A percentile compares a stretch with the other conserved stretches of the same genome.
Conservation (phyloP, 2,329 filamentous ascomycete genomes). For the Hypoxylon sp. region DNA sequence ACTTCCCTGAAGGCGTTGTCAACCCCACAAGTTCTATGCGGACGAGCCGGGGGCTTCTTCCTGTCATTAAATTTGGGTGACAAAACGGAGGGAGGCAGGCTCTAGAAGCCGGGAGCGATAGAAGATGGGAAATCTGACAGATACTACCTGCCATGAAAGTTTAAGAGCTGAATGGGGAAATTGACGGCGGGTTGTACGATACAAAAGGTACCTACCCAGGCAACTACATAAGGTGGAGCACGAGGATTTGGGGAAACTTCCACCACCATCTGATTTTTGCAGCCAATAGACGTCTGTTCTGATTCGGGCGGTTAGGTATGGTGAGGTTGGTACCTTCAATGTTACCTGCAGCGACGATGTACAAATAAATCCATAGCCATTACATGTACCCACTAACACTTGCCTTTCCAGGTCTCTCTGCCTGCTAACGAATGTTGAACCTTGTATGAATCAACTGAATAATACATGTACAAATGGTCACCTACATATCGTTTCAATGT, state of each 20-base stretch:
- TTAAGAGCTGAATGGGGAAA: conserved; percentile 40
- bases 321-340: conserved; percentile 12
- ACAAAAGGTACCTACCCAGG: no score
- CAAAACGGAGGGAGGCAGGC: conserved; percentile 8
- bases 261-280: conserved; percentile 24
- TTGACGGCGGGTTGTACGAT: conserved; percentile 18
- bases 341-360: conserved; percentile 11
- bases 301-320: conserved; percentile 35
- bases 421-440: not conserved
- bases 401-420: conserved; percentile 9
- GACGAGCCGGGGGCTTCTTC: conserved; percentile 17
- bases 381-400: conserved; percentile 11
- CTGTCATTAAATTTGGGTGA: conserved; percentile 12
- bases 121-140: conserved; percentile 30
- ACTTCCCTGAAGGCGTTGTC: not conserved
- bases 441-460: not conserved
- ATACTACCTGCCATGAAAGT: conserved; percentile 38
- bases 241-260: conserved; percentile 28
- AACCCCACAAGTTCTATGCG: conserved; percentile 21
- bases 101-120: not conserved
- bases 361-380: not conserved
- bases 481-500: not conserved
- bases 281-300: conserved; percentile 35
- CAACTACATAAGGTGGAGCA: conserved; percentile 17
- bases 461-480: no score